Conservation (phyloP, 371 early-diverging fungal species). For the Mortierella sp. region DNA sequence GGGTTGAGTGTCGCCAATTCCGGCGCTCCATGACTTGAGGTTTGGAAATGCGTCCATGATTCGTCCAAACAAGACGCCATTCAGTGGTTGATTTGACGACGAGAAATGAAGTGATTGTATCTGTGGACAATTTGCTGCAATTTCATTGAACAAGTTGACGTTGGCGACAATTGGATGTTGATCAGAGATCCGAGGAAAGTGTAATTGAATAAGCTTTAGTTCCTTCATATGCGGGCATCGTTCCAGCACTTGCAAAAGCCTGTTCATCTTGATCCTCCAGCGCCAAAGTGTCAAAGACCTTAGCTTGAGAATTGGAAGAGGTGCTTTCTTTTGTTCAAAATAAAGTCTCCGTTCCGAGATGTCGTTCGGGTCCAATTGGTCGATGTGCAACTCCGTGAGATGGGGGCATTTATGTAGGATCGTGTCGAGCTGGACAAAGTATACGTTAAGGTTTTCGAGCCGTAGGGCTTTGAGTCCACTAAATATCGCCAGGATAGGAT, state of each 20-base stretch:
- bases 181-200: not conserved
- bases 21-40: not conserved
- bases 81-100: not conserved
- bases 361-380: not conserved
- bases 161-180: not conserved
- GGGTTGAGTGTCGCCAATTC: not conserved
- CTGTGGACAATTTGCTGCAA: not conserved
- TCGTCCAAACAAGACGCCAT: not conserved
- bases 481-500: not conserved
- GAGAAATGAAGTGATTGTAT: constrained; percentile 2
- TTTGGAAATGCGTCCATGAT: not conserved
- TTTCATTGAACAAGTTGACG: not conserved
- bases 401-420: not conserved
- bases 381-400: not conserved
- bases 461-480: not conserved
- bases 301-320: not conserved
- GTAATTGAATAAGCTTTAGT: not conserved
- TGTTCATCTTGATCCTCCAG: not conserved
- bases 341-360: not conserved
- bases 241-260: not conserved
- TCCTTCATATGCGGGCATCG: not conserved
- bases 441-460: not conserved
- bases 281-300: not conserved
- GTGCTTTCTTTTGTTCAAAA: not conserved
- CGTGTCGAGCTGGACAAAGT: not conserved